Evolutionary conservation across 352 stramenopile genomes (phyloP), one percentile per base, ranked within the genome.

Genomic region (Pythium aquatile): DNA sequence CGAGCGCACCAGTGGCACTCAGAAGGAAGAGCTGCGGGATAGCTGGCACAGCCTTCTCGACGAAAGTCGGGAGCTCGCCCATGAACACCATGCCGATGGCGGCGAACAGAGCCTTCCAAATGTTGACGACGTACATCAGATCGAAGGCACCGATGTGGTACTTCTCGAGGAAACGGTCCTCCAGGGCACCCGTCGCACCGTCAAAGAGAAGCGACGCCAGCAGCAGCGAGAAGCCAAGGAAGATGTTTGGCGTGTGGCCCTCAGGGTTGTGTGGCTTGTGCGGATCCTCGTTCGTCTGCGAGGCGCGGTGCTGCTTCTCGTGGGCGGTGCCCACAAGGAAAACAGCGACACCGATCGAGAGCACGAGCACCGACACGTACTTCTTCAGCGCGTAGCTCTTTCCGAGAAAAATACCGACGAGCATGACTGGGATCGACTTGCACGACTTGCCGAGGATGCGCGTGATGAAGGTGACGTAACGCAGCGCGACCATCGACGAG

Each of bases 371-470:
- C 3, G 85, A 94, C 44, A 92, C 54, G 61, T 93, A 93, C 66
- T 95, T 95, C 66, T 92, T 87, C 28, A 91, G 62, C 0, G 74
- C 74, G 68, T 93, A 95, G 58, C 75, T 85, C 72, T 92, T 93
- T 29, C 86, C 86, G 3, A 94, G 63, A 17, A 87, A 70, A 26
- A 90, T 65, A 7, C 86, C 85, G 51, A 94, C 71, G 35, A 93
- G n/a, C 85, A 95, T 93, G 30, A 95, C 81, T 0, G 86, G 86
- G 52, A 95, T 93, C 3, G 81, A 91, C 72, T 93, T 93, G 81
- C 86, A 95, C 59, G 84, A 93, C 74, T 95, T 95, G 76, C 85
- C 86, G 30, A 95, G 61, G 55, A 93, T 91, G 11, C 86, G 81
- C 28, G 86, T 94, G 60, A 94, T 91, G 73, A 93, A 93, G 47